Evolutionary conservation across 108 stramenopile genomes (phyloP), one percentile per base, ranked within the genome.

Genomic region (Skeletonema costatum): DNA sequence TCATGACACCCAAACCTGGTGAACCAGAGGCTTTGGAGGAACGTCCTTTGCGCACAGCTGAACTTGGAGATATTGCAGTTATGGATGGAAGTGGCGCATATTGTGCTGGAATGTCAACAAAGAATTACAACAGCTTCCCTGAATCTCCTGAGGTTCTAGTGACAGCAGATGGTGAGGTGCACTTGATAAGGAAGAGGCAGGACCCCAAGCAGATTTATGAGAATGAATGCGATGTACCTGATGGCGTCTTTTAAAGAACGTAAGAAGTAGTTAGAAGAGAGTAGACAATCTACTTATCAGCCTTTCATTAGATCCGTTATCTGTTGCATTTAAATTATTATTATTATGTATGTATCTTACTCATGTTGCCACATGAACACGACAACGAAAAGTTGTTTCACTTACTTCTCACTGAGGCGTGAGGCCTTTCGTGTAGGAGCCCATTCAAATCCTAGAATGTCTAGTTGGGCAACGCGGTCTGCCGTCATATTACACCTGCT

Each of bases 121-220:
- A 98, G 88, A 97, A 98, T 86, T 99, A 99, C 92, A 99, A 99
- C 75, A 93, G 91, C 62, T 99, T 98, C 84, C 98, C 98, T 5
- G 97, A 98, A 76, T 95, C 98, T 8, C 96, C 98, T 12, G 98
- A 99, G 88, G 85, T 82, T 13, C 56, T 85, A 60, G 81, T 90
- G 6, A 87, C 79, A 42, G 35, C 67, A 66, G 75, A 83, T 5
- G 96, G 93, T 17, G 78, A 89, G 61, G 87, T 88, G 10, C 93
- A 97, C 73, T 77, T 97, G 53, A 92, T 98, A 53, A 84, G 96
- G 70, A 88, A 87, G 83, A 90, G 98, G 48, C 98, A 99, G 86
- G 77, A 53, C 10, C 75, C 98, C 70, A 90, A 97, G 44, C 96
- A 97, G 70, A 86, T 96, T 42, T 92, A 88, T 59, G 77, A 92